Evolutionary conservation across 2,329 filamentous ascomycete genomes (phyloP).

Genomic region (Thermoascus crustaceus): DNA sequence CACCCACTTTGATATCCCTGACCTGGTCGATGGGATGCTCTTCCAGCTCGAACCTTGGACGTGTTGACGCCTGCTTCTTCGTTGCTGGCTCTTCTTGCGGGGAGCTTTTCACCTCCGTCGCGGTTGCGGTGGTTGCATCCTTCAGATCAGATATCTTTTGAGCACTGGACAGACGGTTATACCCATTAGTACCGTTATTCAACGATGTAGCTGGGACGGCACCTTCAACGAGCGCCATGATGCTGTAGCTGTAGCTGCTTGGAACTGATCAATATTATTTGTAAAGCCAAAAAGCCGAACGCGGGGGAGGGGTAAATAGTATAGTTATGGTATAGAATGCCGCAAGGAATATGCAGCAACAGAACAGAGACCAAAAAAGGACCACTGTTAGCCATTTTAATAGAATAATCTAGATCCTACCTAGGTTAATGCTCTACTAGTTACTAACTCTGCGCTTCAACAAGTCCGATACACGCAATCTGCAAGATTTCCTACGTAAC

Average conservation of each 20-base stretch:
- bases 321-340: too few species aligned
- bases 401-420: too few species aligned
- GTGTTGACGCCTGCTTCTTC: too few species aligned
- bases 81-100: not conserved
- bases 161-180: not conserved
- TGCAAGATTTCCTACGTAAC: not conserved
- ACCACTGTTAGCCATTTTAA: too few species aligned
- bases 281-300: not conserved
- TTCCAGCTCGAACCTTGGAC: conserved; percentile 28
- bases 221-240: conserved; percentile 1
- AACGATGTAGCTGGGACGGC: not conserved
- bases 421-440: too few species aligned
- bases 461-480: conserved; percentile 1
- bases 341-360: too few species aligned
- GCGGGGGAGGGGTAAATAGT: not conserved
- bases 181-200: conserved; percentile 1
- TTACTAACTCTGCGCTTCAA: too few species aligned
- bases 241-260: not conserved
- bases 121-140: not conserved
- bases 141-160: not conserved
- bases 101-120: not conserved
- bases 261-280: too few species aligned
- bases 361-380: too few species aligned
- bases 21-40: conserved; percentile 44
- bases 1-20: conserved; percentile 45